Conservation (phyloP, 225 moss, liverwort and hornwort species). For the Polytrichum commune region DNA sequence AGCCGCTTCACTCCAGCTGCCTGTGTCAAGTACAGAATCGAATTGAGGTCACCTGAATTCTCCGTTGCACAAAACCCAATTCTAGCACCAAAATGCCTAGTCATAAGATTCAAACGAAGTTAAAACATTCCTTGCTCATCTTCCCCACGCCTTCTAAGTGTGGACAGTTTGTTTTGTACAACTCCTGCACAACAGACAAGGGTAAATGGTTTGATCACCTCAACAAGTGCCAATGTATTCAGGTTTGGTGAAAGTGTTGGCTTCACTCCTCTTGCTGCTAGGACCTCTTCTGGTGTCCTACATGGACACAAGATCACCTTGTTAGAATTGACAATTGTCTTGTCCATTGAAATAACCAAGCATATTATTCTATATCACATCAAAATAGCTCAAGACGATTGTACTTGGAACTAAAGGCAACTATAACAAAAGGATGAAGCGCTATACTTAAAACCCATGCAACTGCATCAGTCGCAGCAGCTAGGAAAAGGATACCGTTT, state of each 20-base stretch:
- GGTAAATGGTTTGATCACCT: slow-evolving; percentile 42
- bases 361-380: too few species aligned
- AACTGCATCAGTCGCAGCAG: too few species aligned
- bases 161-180: too few species aligned
- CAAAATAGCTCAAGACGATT: neutral
- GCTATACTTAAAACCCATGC: too few species aligned
- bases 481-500: too few species aligned
- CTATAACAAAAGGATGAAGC: neutral
- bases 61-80: neutral
- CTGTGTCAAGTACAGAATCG: slow-evolving; percentile 30
- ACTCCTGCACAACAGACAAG: too few species aligned
- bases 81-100: neutral
- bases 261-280: slow-evolving; percentile 96
- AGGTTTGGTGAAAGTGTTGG: slow-evolving; percentile 97
- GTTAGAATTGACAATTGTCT: too few species aligned
- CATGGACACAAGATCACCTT: neutral
- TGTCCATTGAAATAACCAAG: too few species aligned
- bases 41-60: neutral
- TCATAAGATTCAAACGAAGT: too few species aligned
- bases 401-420: neutral
- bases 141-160: too few species aligned
- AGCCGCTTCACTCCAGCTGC: slow-evolving; percentile 97
- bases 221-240: slow-evolving; percentile 92
- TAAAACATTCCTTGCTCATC: too few species aligned
- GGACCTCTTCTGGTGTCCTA: slow-evolving; percentile 92